These are phyloP conservation scores for Garcia nutans DNA, from an alignment of 345 rosid genomes.

Conservation along the genomic window DNA sequence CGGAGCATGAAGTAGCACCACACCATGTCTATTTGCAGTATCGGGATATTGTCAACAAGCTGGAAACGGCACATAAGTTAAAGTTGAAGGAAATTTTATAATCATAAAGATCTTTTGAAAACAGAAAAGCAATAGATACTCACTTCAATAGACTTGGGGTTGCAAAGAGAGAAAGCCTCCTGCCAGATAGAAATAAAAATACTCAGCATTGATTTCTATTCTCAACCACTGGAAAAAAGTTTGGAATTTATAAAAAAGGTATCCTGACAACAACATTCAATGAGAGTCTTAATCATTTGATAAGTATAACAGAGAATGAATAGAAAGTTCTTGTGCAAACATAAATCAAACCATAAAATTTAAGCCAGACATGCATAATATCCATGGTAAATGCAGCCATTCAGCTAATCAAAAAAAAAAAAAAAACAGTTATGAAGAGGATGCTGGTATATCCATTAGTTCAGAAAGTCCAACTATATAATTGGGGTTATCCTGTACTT, in stretches of 20 bases:
- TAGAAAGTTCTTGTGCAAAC: neutral
- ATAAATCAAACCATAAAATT: neutral
- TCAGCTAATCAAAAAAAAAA: neutral
- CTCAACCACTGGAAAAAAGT: neutral
- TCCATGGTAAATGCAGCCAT: neutral
- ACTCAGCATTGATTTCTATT: constrained; percentile 10
- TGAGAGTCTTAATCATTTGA: constrained; percentile 1
- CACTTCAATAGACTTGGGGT: constrained; percentile 78
- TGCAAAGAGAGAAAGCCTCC: constrained; percentile 91
- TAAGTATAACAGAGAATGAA: neutral
- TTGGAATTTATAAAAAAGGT: neutral
- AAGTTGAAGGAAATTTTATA: neutral
- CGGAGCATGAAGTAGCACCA: constrained; percentile 96
- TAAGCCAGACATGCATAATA: neutral
- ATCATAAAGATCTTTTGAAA: neutral
- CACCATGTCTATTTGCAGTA: constrained; percentile 94
- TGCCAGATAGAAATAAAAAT: constrained; percentile 26
- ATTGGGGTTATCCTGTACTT: too few relatives aligned
- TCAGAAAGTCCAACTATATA: too few relatives aligned
- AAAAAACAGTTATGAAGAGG: neutral
- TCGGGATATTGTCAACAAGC: constrained; percentile 86
- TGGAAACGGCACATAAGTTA: constrained; percentile 33
- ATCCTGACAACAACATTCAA: neutral
- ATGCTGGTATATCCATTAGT: neutral
- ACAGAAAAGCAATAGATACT: constrained; percentile 20